Conservation (phyloP, 140 eudicot genomes). For the Stevia rebaudiana region DNA sequence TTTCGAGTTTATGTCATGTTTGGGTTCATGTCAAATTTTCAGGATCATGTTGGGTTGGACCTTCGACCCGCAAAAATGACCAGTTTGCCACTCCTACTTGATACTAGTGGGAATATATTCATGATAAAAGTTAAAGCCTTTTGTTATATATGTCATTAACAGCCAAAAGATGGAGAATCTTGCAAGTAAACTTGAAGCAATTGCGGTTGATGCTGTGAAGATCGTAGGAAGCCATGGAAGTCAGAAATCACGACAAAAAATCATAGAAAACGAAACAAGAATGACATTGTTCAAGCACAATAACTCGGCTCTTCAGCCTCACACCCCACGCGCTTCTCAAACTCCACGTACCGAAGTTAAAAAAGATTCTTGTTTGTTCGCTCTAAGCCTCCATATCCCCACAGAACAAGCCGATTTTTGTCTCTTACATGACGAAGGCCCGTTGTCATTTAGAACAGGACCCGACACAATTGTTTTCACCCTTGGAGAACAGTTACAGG, state of each 20-base stretch:
- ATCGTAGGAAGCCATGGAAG: conserved; percentile 30
- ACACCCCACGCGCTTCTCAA: conserved; percentile 31
- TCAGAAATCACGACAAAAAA: conserved; percentile 24
- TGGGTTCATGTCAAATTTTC: too few relatives aligned
- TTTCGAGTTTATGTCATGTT: too few relatives aligned
- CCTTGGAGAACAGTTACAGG: conserved; percentile 58
- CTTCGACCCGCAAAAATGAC: too few relatives aligned
- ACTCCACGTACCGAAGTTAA: conserved; percentile 31
- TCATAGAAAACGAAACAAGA: conserved; percentile 40
- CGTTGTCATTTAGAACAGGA: conserved; percentile 36
- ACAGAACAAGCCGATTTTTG: conserved; percentile 44
- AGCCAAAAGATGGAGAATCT: conserved; percentile 58
- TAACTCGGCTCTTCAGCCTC: conserved; percentile 36
- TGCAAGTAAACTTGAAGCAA: conserved; percentile 49
- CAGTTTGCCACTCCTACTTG: too few relatives aligned
- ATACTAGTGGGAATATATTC: too few relatives aligned
- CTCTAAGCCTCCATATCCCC: conserved; percentile 54
- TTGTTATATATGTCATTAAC: conserved; percentile 16
- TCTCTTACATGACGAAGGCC: conserved; percentile 34
- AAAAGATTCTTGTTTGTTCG: conserved; percentile 31
- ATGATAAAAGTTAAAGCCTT: not conserved
- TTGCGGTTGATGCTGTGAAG: conserved; percentile 49
- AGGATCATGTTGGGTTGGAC: too few relatives aligned
- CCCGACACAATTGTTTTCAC: conserved; percentile 58
- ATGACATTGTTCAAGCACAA: conserved; percentile 61